Evolutionary conservation across 345 rosid genomes (phyloP).

Genomic region (Gossypium stocksii): DNA sequence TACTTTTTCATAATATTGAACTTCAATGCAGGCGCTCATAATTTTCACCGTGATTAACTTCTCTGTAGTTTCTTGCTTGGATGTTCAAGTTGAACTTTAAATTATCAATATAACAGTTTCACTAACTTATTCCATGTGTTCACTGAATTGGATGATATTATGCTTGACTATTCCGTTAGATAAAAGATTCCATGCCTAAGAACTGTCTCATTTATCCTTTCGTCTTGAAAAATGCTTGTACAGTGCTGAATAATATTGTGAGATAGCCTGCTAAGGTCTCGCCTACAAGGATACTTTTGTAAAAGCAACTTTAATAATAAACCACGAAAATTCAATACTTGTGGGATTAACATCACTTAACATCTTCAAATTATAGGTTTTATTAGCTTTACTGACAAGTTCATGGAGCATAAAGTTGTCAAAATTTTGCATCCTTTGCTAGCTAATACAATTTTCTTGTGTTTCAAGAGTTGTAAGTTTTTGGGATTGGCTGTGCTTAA

Average conservation of each 20-base stretch:
- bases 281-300: background rate
- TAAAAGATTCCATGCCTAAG: background rate
- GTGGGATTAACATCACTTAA: no score
- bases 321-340: no score
- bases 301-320: background rate
- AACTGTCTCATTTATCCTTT: background rate
- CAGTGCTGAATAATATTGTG: background rate
- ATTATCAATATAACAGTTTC: background rate
- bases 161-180: background rate
- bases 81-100: background rate
- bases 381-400: background rate
- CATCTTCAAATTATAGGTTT: background rate
- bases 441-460: background rate
- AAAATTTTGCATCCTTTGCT: background rate
- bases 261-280: background rate
- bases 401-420: background rate
- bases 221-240: background rate
- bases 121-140: background rate
- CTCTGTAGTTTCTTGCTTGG: background rate
- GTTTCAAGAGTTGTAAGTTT: background rate
- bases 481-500: background rate
- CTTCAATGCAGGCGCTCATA: background rate
- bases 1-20: background rate
- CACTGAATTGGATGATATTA: background rate
- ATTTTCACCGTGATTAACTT: no score